These are phyloP conservation scores for Microcyclosporella mali DNA, from an alignment of 2,329 filamentous ascomycete genomes.

Conservation along the genomic window DNA sequence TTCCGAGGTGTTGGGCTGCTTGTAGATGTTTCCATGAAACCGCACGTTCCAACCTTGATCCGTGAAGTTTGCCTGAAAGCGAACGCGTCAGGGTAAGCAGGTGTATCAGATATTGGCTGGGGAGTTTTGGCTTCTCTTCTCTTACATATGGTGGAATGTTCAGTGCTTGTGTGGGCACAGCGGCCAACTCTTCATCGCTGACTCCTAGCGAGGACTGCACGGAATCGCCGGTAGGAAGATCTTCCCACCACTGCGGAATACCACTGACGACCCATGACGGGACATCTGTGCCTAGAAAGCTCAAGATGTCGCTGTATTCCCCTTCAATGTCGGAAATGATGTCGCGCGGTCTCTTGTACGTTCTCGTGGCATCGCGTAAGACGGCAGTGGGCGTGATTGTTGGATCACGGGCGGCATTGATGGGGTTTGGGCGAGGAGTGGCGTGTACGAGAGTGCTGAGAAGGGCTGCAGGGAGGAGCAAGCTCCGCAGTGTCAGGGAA, in stretches of 20 bases:
- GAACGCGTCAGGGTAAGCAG: too few species aligned
- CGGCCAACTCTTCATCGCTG: slow-evolving; percentile 51
- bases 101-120: too few species aligned
- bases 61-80: slow-evolving; percentile 82
- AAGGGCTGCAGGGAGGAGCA: slow-evolving; percentile 24
- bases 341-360: slow-evolving; percentile 41
- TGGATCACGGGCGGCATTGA: slow-evolving; percentile 32
- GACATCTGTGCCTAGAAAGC: slow-evolving; percentile 48
- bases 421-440: slow-evolving; percentile 17
- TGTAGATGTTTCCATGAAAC: slow-evolving; percentile 76
- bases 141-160: slow-evolving; percentile 59
- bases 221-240: slow-evolving; percentile 52
- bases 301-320: slow-evolving; percentile 37
- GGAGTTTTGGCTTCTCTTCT: too few species aligned
- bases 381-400: slow-evolving; percentile 46
- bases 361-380: slow-evolving; percentile 36
- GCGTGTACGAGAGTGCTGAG: slow-evolving; percentile 22
- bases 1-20: slow-evolving; percentile 62
- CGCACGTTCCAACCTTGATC: slow-evolving; percentile 69
- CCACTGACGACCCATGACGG: slow-evolving; percentile 57
- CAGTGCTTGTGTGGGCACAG: slow-evolving; percentile 62
- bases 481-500: slow-evolving; percentile 13
- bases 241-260: slow-evolving; percentile 61
- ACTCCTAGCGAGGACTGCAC: slow-evolving; percentile 59
- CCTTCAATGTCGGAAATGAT: slow-evolving; percentile 48